Evolutionary conservation across 2,329 filamentous ascomycete species (phyloP).

Genomic region (Phyllosticta citriasiana): DNA sequence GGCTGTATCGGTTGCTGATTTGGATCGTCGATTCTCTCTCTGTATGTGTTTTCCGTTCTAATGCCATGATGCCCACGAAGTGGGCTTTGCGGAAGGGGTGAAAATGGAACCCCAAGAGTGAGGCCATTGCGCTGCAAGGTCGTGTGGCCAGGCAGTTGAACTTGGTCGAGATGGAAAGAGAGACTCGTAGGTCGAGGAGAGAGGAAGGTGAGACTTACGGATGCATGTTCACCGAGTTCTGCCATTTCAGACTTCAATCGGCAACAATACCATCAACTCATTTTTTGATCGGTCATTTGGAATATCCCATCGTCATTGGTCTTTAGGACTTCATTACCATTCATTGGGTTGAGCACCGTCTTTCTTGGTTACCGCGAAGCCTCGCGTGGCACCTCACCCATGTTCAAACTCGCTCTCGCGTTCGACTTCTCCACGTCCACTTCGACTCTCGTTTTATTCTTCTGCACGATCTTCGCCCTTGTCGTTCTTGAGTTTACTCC

Average conservation of each 20-base stretch:
- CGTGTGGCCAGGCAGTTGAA: neutral
- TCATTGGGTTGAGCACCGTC: neutral
- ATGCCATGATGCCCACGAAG: neutral
- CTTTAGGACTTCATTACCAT: neutral
- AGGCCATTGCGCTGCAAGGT: neutral
- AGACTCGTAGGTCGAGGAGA: neutral
- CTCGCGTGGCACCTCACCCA: neutral
- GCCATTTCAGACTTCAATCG: too few relatives aligned
- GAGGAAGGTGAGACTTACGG: neutral
- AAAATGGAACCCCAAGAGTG: neutral
- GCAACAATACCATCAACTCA: too few relatives aligned
- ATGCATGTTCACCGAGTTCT: too few relatives aligned
- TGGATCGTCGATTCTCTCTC: neutral
- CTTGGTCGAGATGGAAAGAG: neutral
- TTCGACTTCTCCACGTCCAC: neutral
- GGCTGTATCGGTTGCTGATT: neutral
- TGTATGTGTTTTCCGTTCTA: neutral
- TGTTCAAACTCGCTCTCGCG: neutral
- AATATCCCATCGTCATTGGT: neutral
- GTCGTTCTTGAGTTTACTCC: too few relatives aligned
- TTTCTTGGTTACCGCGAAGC: neutral
- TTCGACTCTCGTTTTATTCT: neutral
- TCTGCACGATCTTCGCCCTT: too few relatives aligned
- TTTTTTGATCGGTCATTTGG: neutral
- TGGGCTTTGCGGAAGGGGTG: neutral